phyloP scores from a whole-genome alignment of 2,329 filamentous ascomycete species.

The Colletotrichum siamense region DNA sequence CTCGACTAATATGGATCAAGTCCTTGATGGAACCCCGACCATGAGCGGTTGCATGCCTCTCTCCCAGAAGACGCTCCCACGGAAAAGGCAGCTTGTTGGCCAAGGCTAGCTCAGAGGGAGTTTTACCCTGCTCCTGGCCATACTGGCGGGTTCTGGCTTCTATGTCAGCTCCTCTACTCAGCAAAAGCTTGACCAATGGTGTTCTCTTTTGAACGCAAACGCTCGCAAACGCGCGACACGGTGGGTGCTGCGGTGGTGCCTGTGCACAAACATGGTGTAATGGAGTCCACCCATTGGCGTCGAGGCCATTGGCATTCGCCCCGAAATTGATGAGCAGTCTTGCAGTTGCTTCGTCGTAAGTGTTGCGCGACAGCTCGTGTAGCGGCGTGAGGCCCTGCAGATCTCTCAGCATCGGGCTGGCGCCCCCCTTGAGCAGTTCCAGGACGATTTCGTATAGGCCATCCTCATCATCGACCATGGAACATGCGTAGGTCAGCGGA shows the following conservation, averaged over 20 bases:
- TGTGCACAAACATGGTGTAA: neutral
- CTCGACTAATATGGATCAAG: neutral
- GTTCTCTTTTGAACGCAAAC: neutral
- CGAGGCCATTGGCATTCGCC: conserved; percentile 8
- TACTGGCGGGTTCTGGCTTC: neutral
- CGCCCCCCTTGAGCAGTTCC: neutral
- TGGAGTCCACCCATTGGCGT: neutral
- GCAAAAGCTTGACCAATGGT: neutral
- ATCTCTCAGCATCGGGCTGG: neutral
- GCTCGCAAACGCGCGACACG: neutral
- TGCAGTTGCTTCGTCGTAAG: neutral
- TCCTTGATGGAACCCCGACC: neutral
- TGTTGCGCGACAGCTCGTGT: neutral
- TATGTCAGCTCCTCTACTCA: neutral
- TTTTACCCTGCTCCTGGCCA: neutral
- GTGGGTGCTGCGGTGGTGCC: neutral
- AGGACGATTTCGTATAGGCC: neutral
- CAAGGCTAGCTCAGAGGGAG: neutral
- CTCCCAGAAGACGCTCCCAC: neutral
- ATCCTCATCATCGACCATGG: neutral
- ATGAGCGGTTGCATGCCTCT: neutral
- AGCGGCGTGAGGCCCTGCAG: neutral
- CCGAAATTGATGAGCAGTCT: conserved; percentile 17
- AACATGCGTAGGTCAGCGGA: neutral
- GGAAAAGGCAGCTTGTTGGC: neutral